Evolutionary conservation across 495 filamentous ascomycete genomes (phyloP).

Genomic region (Podospora fimiseda): DNA sequence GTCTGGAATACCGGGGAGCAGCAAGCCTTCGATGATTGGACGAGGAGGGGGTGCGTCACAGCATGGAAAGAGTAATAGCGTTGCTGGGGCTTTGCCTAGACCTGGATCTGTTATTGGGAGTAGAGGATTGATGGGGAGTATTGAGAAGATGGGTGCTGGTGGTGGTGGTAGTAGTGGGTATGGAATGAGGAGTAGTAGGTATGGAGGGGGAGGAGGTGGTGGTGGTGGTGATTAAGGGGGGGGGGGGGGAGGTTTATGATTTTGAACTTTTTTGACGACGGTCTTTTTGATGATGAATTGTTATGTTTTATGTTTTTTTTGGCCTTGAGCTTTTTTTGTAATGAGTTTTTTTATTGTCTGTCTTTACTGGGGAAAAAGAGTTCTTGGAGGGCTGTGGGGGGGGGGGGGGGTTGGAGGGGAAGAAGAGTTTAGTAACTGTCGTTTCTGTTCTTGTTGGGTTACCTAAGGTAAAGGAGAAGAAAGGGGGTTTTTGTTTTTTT

Average conservation of each 20-base stretch:
- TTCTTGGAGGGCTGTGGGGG: too few species aligned
- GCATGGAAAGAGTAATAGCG: slow-evolving; percentile 40
- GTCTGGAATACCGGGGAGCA: slow-evolving; percentile 2
- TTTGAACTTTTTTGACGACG: too few species aligned
- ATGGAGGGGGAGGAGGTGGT: too few species aligned
- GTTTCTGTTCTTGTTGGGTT: neutral
- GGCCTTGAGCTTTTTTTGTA: too few species aligned
- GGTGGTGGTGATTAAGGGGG: too few species aligned
- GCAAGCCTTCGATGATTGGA: slow-evolving; percentile 6
- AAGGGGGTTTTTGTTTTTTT: neutral
- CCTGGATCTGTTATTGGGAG: slow-evolving; percentile 33
- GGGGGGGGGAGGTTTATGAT: too few species aligned
- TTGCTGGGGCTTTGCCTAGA: slow-evolving; percentile 35
- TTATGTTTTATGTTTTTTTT: too few species aligned
- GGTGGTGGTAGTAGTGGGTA: slow-evolving; percentile 11
- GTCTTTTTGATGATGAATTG: too few species aligned
- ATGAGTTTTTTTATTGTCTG: neutral
- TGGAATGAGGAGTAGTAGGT: slow-evolving; percentile 4
- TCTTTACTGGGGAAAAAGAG: neutral
- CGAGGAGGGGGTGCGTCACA: slow-evolving; percentile 31
- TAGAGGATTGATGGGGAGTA: slow-evolving; percentile 61
- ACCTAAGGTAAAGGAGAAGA: neutral
- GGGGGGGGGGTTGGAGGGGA: too few species aligned
- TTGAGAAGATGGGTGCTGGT: slow-evolving; percentile 59
- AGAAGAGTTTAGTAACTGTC: neutral